phyloP scores from a whole-genome alignment of 2,329 filamentous ascomycete species.

The Pseudogymnoascus sp. region DNA sequence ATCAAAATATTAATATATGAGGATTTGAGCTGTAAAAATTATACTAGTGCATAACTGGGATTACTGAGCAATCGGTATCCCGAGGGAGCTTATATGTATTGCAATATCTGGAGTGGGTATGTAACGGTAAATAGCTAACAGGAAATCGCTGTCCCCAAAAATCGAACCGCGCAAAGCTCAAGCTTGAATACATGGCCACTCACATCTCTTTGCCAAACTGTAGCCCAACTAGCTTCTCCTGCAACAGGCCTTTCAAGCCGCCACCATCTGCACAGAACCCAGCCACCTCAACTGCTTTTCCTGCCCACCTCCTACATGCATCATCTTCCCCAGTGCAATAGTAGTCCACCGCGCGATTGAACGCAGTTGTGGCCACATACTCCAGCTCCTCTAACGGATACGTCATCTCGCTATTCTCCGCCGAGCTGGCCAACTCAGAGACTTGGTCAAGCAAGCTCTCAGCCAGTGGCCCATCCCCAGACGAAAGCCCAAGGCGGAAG shows the following conservation, averaged over 20 bases:
- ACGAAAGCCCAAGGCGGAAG: slow-evolving; percentile 56
- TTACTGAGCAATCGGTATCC: neutral
- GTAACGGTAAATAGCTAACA: neutral
- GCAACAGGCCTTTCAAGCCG: slow-evolving; percentile 22
- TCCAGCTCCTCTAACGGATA: slow-evolving; percentile 63
- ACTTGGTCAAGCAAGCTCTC: slow-evolving; percentile 58
- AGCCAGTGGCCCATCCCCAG: slow-evolving; percentile 43
- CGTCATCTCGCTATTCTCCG: slow-evolving; percentile 33
- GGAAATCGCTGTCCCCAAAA: neutral
- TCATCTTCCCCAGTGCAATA: slow-evolving; percentile 47
- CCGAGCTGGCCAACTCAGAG: slow-evolving; percentile 18
- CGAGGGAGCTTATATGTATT: neutral
- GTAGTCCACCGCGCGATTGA: slow-evolving; percentile 64
- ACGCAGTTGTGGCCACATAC: slow-evolving; percentile 62
- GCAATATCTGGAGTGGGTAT: neutral
- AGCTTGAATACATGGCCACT: neutral
- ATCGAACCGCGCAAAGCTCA: neutral
- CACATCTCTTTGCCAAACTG: slow-evolving; percentile 19
- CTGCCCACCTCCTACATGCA: slow-evolving; percentile 38
- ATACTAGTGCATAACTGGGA: neutral
- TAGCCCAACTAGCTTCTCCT: slow-evolving; percentile 24
- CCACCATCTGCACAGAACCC: slow-evolving; percentile 26
- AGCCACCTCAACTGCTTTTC: slow-evolving; percentile 28
- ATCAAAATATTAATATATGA: neutral
- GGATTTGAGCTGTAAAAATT: neutral